These are phyloP conservation scores for Cryptococcus sp. DNA, from an alignment of 1,284 basidiomycete genomes.

Conservation along the genomic window DNA sequence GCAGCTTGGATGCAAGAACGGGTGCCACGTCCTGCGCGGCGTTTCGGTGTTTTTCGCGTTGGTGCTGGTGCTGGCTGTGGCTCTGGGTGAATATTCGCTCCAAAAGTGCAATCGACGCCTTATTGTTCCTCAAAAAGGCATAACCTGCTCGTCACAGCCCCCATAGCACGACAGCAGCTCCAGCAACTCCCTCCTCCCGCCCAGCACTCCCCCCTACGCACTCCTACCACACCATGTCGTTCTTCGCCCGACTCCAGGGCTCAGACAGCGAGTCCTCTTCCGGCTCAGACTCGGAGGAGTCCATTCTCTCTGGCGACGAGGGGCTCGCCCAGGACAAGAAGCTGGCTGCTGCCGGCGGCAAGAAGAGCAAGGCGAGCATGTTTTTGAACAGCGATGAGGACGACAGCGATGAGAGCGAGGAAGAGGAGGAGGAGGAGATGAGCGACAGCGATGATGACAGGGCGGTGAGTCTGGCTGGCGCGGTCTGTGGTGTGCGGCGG, in stretches of 20 bases:
- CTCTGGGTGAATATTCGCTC: too few species aligned
- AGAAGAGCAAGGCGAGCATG: conserved; percentile 27
- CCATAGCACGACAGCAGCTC: neutral
- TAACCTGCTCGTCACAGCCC: too few species aligned
- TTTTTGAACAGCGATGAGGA: conserved; percentile 42
- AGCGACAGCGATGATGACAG: conserved; percentile 37
- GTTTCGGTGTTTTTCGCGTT: too few species aligned
- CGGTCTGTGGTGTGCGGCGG: neutral
- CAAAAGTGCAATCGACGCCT: neutral
- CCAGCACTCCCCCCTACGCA: neutral
- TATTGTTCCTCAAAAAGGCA: neutral
- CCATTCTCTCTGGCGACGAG: conserved; percentile 44
- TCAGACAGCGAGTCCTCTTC: conserved; percentile 40
- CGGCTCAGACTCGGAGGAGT: conserved; percentile 47
- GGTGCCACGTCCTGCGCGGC: too few species aligned
- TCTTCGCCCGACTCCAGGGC: conserved; percentile 44
- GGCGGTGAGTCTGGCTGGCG: conserved; percentile 19
- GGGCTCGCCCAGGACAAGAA: conserved; percentile 32
- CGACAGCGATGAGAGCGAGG: conserved; percentile 35
- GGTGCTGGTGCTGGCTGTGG: too few species aligned
- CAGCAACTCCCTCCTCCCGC: too few species aligned
- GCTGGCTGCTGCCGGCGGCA: conserved; percentile 15
- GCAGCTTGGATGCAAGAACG: too few species aligned
- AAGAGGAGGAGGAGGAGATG: conserved; percentile 39
- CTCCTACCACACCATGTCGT: conserved; percentile 32